Percentiles rank a stretch among this genome's conserved stretches.
phyloP scores from a whole-genome alignment of 164 flowering plant genomes.

The Aristolochia fimbriata region DNA sequence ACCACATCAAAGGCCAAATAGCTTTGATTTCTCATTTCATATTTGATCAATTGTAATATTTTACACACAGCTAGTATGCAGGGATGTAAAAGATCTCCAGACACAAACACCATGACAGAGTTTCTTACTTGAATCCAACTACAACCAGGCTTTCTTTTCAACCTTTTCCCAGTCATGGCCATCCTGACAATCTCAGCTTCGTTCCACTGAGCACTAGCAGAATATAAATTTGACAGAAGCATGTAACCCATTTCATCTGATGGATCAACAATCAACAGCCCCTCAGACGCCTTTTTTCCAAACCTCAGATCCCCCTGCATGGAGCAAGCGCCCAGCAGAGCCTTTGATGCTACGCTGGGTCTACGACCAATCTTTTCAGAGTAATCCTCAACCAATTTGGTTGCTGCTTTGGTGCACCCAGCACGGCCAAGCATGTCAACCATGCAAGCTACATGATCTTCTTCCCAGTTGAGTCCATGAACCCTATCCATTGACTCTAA shows the following conservation, averaged over 20 bases:
- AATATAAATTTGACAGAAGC: constrained; percentile 52
- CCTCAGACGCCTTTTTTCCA: constrained; percentile 29
- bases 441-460: constrained; percentile 50
- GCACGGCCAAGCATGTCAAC: constrained; percentile 54
- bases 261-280: constrained; percentile 32
- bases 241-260: constrained; percentile 46
- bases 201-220: constrained; percentile 32
- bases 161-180: constrained; percentile 40
- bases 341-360: constrained; percentile 21
- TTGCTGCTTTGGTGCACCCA: constrained; percentile 34
- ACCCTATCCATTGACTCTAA: constrained; percentile 29
- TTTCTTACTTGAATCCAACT: constrained; percentile 51
- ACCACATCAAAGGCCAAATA: constrained; percentile 9
- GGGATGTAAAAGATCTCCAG: constrained; percentile 31
- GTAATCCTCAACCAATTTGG: constrained; percentile 17
- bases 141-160: constrained; percentile 49
- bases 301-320: constrained; percentile 23
- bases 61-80: constrained; percentile 21
- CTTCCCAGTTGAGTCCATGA: constrained; percentile 24
- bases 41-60: constrained; percentile 26
- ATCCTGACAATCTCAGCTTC: constrained; percentile 28
- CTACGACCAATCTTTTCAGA: constrained; percentile 3
- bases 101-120: constrained; percentile 32
- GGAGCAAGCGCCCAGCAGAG: constrained; percentile 49
- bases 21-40: constrained; percentile 38